Base-by-base conservation (phyloP, 169 alveolate genomes). In the Besnoitia besnoiti region DNA sequence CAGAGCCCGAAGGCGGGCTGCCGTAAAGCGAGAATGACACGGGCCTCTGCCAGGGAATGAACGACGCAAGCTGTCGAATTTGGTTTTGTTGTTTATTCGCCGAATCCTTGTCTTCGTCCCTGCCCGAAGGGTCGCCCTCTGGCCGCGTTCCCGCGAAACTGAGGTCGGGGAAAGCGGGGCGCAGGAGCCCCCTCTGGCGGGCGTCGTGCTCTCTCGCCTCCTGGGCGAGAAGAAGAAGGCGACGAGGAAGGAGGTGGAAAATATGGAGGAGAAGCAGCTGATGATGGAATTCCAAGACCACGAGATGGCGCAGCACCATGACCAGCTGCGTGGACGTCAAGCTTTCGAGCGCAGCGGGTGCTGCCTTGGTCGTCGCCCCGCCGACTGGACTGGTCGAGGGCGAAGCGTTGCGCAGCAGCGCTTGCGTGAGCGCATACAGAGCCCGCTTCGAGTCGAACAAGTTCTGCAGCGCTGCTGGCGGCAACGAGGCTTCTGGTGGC, bases 211-310 rank as follows among this genome's bases (percentile, higher is more conserved):
- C 67, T 55, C 67, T 3, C 67, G 67, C 67, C 67, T 77, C 87
- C 59, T 77, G 87, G 10, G 87, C 87, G 61, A 77, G 87, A 33
- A 77, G 87, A 10, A 77, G 50, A 39, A 77, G 87, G 35, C 87
- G 87, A 1, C 87, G 27, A 4, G 87, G 87, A 37, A 77, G 87
- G 33, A 44, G 37, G 55, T 77, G 87, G 55, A 77, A 77, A 37
- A 42, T 37, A 39, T 77, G 87, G 10, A 77, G 87, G 0, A 77
- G 87, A 24, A 77, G 59, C 49, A 77, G 87, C 40, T 77, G 87
- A 39, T 27, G n/a, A 37, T 77, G 87, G 35, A 77, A 77, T 55
- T 77, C 87, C 42, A 77, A 37, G 61, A 77, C 59, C 27, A 77
- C 87, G 42, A 77, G 59, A 55, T 77, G 87, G 10, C 87, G 49